A percentile compares a stretch with the other conserved stretches of the same genome.
These are phyloP conservation scores for Cornus florida DNA, from an alignment of 148 eudicot genomes.

Conservation along the genomic window DNA sequence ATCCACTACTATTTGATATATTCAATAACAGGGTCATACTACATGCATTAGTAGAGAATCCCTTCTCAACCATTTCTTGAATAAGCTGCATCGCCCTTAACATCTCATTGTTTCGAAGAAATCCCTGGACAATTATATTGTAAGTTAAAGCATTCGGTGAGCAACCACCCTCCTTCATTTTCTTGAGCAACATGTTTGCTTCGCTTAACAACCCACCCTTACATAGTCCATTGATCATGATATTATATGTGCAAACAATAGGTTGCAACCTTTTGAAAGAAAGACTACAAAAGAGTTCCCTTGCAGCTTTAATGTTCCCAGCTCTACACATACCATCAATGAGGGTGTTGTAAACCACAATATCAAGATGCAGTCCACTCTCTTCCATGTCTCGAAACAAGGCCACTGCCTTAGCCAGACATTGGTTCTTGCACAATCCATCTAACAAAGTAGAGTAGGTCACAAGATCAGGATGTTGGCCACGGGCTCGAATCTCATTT, in stretches of 20 bases:
- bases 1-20: neutral
- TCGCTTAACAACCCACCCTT: neutral
- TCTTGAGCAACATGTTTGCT: slow-evolving; percentile 1
- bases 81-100: neutral
- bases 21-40: neutral
- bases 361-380: neutral
- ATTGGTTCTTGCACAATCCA: neutral
- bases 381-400: neutral
- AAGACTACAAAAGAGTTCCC: slow-evolving; percentile 5
- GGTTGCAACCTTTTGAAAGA: slow-evolving; percentile 13
- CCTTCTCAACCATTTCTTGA: neutral
- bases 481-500: neutral
- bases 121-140: slow-evolving; percentile 7
- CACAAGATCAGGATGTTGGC: neutral
- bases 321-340: slow-evolving; percentile 3
- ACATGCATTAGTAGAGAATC: neutral
- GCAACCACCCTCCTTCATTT: slow-evolving; percentile 15
- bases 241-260: slow-evolving; percentile 6
- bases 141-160: slow-evolving; percentile 15
- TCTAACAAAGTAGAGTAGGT: neutral
- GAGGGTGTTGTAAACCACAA: slow-evolving; percentile 4
- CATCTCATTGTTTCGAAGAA: slow-evolving; percentile 3
- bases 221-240: slow-evolving; percentile 13
- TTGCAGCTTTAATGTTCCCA: slow-evolving; percentile 8
- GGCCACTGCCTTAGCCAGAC: neutral